Evolutionary conservation across 2,329 filamentous ascomycete genomes (phyloP), one percentile per base, ranked within the genome.

Genomic region (Aspergillus sp.): DNA sequence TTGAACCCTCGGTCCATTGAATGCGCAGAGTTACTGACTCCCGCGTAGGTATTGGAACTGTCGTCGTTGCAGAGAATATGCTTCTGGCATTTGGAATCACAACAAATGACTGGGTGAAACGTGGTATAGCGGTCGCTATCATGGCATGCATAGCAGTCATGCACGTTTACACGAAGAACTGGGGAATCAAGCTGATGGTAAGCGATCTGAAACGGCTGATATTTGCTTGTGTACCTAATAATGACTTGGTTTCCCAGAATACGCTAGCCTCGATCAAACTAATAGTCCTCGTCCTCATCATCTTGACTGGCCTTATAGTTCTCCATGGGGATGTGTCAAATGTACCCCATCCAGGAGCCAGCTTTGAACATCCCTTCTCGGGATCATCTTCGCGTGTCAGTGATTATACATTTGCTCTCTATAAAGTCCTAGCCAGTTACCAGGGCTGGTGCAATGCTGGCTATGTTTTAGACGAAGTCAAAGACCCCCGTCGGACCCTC

Each of bases 361-460:
- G 87, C 77, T 88, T 90, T 68, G 73, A 75, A 63, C 81, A 87
- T 59, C 83, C 86, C 10, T 90, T 90, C 63, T 81, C 83, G 51
- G 87, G 87, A 9, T 90, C 87, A 1, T 65, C 67, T 0, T 64
- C 65, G 5, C 88, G 85, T 0, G 84, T 85, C 7, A 87, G 83
- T 65, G 82, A 85, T 1, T 90, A 90, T 63, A 86, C 89, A n/a
- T 89, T 85, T 1, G 87, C 88, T 0, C 76, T 90, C 0, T 90
- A 89, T 79, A 90, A 89, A 65, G 87, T 90, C 62, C 87, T 90
- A 67, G 90, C 87, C 83, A 86, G 83, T 61, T 90, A 86, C 67
- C 83, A 88, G 6, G 68, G 68, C 47, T 73, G 71, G 67, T 71
- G 69, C 22, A 73, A 73, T 55, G 71, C 71, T 1, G 71, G 70